A percentile compares a stretch with the other conserved stretches of the same genome.
Conservation (phyloP, 2,329 filamentous ascomycete genomes). For the Xylariaceae sp. region DNA sequence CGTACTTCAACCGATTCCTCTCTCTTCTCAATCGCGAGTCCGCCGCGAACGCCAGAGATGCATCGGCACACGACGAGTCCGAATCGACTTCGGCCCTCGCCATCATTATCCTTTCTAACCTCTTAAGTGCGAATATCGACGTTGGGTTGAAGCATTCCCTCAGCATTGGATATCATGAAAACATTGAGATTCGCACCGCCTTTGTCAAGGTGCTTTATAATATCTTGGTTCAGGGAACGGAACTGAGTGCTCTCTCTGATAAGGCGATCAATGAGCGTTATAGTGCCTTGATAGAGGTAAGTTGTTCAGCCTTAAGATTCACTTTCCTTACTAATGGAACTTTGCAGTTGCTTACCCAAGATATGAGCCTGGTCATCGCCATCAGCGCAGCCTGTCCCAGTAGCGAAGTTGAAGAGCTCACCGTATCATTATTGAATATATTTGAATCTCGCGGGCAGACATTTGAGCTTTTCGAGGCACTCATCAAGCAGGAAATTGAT, state of each 20-base stretch:
- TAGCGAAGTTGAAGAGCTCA: slow-evolving; percentile 62
- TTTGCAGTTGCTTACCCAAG: slow-evolving; percentile 51
- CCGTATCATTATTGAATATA: slow-evolving; percentile 62
- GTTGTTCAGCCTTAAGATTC: slow-evolving; percentile 12
- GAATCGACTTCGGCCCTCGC: slow-evolving; percentile 55
- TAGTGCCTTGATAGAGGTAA: slow-evolving; percentile 55
- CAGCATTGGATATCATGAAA: slow-evolving; percentile 65
- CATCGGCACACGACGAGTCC: slow-evolving; percentile 46
- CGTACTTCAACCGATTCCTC: slow-evolving; percentile 64
- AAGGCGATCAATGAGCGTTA: slow-evolving; percentile 64
- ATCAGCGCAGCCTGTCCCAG: slow-evolving; percentile 63
- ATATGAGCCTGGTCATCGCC: slow-evolving; percentile 56
- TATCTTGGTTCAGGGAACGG: slow-evolving; percentile 64
- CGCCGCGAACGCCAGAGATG: slow-evolving; percentile 39
- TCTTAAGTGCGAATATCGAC: slow-evolving; percentile 65
- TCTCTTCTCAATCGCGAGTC: slow-evolving; percentile 58
- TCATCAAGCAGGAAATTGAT: slow-evolving; percentile 64
- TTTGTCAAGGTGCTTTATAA: slow-evolving; percentile 67
- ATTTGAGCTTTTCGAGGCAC: slow-evolving; percentile 57
- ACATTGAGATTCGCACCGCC: slow-evolving; percentile 62
- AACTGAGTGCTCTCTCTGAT: slow-evolving; percentile 64
- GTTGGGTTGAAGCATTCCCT: slow-evolving; percentile 65
- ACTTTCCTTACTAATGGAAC: slow-evolving; percentile 8
- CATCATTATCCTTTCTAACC: slow-evolving; percentile 62
- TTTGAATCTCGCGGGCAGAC: slow-evolving; percentile 61